These are phyloP conservation scores for Verbascum thapsus DNA, from an alignment of 257 asterid genomes.

Conservation along the genomic window DNA sequence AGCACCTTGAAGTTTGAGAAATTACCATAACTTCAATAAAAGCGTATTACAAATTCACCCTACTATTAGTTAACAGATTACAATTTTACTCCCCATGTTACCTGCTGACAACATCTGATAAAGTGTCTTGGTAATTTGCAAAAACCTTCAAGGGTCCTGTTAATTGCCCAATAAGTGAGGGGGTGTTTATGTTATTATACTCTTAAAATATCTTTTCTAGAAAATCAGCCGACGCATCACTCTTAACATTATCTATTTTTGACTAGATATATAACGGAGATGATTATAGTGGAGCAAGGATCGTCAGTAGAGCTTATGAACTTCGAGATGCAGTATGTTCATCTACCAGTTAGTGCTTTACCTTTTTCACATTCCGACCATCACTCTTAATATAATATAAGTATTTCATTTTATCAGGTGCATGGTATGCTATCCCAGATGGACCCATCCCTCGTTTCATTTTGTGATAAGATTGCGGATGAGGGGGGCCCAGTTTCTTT, in stretches of 20 bases:
- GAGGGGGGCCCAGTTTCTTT: conserved; percentile 90
- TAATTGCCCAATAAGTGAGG: too few relatives aligned
- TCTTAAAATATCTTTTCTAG: too few relatives aligned
- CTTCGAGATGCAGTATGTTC: conserved; percentile 90
- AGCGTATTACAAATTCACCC: conserved; percentile 1
- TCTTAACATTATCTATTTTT: conserved; percentile 5
- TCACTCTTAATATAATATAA: conserved; percentile 10
- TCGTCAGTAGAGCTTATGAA: conserved; percentile 91
- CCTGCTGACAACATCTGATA: too few relatives aligned
- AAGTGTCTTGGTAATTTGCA: too few relatives aligned
- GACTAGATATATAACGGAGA: conserved; percentile 87
- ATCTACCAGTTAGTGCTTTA: conserved; percentile 26
- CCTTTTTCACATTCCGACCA: conserved; percentile 21
- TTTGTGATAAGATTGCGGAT: conserved; percentile 87
- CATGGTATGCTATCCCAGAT: conserved; percentile 97
- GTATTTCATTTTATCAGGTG: conserved; percentile 56
- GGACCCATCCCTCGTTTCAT: conserved; percentile 88
- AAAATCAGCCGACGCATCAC: too few relatives aligned
- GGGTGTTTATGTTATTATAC: too few relatives aligned
- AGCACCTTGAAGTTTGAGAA: too few relatives aligned
- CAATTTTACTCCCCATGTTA: too few relatives aligned
- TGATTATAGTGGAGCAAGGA: conserved; percentile 97
- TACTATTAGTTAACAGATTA: too few relatives aligned
- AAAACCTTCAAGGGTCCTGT: too few relatives aligned
- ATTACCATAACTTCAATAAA: not conserved